Evolutionary conservation across 176 grass and related monocot species (phyloP), one percentile per base, ranked within the genome.

Genomic region (Alopecurus myosuroides): DNA sequence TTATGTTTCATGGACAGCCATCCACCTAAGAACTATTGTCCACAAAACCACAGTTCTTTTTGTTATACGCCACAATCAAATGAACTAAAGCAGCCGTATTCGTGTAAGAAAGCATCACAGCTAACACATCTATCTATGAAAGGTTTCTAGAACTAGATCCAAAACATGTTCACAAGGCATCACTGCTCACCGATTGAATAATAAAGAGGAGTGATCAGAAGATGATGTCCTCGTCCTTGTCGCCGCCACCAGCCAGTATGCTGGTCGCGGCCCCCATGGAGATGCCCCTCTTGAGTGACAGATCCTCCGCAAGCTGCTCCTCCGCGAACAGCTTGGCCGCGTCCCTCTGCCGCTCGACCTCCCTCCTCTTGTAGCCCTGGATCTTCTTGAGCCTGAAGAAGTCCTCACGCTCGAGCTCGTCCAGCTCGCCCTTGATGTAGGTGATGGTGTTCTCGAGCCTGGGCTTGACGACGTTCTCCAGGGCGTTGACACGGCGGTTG

Each of bases 321-420:
- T 94, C 87, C 0, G 89, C 79, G 77, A 93, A 98, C 4, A 49
- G 48, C 80, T 56, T 90, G 40, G 96, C 85, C 2, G 81, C 63
- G 1, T 11, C 19, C 72, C 60, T 85, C 87, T 94, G 93, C 13
- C 89, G 77, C 85, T 92, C 83, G 42, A 98, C 68, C 90, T 93
- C 90, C 28, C 90, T 81, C 78, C 92, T 94, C 76, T 97, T 97
- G 86, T 91, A 97, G 0, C 92, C 95, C 84, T 97, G 88, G 70
- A 97, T 94, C 88, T 97, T 98, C 88, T 98, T 98, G 6, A 98
- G 87, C 79, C 92, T 84, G 82, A 98, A 98, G 89, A 98, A 98
- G 60, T 98, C 95, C 86, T 98, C 93, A 15, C 95, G 82, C 90
- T 98, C 93, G 20, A 98, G 92, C 80, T 98, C 95, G 77, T 98